Evolutionary conservation across 352 stramenopile genomes (phyloP), one percentile per base, ranked within the genome.

Genomic region (Phytophthora sansomeana): DNA sequence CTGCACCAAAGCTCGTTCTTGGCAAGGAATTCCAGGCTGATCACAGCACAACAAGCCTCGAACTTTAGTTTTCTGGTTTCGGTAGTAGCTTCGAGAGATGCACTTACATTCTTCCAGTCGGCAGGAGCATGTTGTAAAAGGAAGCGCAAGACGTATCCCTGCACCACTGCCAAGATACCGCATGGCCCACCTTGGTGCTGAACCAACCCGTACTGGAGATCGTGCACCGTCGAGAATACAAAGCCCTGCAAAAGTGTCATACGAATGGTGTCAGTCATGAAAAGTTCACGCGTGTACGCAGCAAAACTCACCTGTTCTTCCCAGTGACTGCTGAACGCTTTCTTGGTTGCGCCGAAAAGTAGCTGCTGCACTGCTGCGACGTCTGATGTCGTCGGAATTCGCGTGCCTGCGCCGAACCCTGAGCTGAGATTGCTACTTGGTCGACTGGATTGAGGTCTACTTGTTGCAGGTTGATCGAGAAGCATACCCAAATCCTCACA

Each of bases 131-230:
- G 66, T 17, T 78, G 68, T 14, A 91, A 56, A 13, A 98, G 66
- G 46, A 93, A 89, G 28, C 78, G 75, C 32, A 99, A 67, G 24
- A 98, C 80, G 58, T 97, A 97, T 0, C 86, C 96, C 67, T 99
- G 96, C 1, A 99, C 81, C 6, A 96, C 90, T 10, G 96, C 96
- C 13, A 99, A 80, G 1, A 98, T 93, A 14, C 97, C 97, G 59
- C 97, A 99, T 4, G 97, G 97, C 4, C 96, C 96, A 32, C 96
- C 96, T 65, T 98, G 87, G 49, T 87, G 63, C 76, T 99, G 97
- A 47, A 96, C 83, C 19, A 99, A 75, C 33, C 96, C 96, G 69
- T 97, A 99, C 33, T 80, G 70, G 10, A 93, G 68, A 43, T 85
- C 71, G 30, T 33, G 43, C 5, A 74, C 68, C 5, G 79, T 68